These are phyloP conservation scores for Cercospora citrullina DNA, from an alignment of 2,329 filamentous ascomycete genomes.

Conservation along the genomic window DNA sequence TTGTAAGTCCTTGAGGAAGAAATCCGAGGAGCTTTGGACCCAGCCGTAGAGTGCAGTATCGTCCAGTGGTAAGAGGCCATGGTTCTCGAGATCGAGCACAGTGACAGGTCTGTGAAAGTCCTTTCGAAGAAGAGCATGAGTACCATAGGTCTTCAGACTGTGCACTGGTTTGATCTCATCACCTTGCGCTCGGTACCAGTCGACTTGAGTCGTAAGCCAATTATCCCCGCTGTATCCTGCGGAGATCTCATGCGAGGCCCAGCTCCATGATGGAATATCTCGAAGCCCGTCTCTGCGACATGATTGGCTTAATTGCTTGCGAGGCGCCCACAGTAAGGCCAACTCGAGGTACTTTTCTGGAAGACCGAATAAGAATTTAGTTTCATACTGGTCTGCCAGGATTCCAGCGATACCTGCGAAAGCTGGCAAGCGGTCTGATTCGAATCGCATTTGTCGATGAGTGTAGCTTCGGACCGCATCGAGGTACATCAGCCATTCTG, in stretches of 20 bases:
- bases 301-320: neutral
- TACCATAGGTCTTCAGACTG: neutral
- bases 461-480: neutral
- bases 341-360: neutral
- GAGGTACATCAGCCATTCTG: neutral
- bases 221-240: neutral
- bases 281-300: neutral
- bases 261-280: neutral
- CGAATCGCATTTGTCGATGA: neutral
- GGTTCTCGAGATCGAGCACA: neutral
- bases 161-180: neutral
- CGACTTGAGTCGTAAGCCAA: neutral
- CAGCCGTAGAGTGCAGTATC: neutral
- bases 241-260: neutral
- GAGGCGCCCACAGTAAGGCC: neutral
- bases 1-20: neutral
- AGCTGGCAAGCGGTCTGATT: neutral
- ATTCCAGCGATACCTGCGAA: neutral
- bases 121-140: neutral
- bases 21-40: neutral
- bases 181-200: neutral
- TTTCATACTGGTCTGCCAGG: neutral
- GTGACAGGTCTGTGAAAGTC: neutral
- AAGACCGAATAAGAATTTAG: neutral
- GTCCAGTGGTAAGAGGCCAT: neutral